Percentiles rank a stretch among this genome's conserved stretches.
Conservation (phyloP, 2,329 filamentous ascomycete genomes). For the Colletotrichum endophyticum region DNA sequence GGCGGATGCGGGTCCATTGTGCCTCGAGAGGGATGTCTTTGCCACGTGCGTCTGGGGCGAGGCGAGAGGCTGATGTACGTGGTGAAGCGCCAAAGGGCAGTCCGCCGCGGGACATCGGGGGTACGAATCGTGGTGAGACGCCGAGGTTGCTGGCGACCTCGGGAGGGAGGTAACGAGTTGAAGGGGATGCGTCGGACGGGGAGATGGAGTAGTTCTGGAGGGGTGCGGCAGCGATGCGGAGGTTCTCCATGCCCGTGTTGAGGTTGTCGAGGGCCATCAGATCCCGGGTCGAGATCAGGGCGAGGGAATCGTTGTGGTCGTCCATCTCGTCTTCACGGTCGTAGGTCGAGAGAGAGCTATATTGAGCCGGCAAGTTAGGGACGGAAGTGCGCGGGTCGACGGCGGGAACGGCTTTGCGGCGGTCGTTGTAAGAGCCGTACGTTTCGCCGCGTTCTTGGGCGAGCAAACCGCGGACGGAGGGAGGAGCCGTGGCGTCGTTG, state of each 20-base stretch:
- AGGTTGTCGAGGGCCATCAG: conserved; percentile 53
- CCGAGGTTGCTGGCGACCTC: conserved; percentile 38
- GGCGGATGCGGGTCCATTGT: conserved; percentile 63
- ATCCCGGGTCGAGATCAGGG: conserved; percentile 60
- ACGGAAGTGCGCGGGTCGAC: conserved; percentile 29
- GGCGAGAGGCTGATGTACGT: conserved; percentile 33
- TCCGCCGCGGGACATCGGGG: conserved; percentile 29
- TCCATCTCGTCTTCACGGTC: conserved; percentile 41
- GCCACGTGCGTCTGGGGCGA: conserved; percentile 63
- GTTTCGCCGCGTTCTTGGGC: conserved; percentile 47
- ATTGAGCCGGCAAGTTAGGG: conserved; percentile 4
- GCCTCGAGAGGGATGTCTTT: conserved; percentile 61
- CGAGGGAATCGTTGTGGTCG: conserved; percentile 40
- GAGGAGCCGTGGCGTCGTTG: conserved; percentile 47
- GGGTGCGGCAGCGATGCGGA: conserved; percentile 41
- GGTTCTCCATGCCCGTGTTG: conserved; percentile 43
- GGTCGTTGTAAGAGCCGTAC: conserved; percentile 35
- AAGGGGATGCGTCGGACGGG: conserved; percentile 34
- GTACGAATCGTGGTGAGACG: conserved; percentile 44
- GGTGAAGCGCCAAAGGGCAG: conserved; percentile 13
- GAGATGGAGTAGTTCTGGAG: conserved; percentile 41
- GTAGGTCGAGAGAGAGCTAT: conserved; percentile 31
- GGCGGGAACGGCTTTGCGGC: conserved; percentile 31
- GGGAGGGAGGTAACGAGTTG: conserved; percentile 34
- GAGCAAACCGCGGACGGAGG: conserved; percentile 59